Evolutionary conservation across 345 rosid species (phyloP).

Genomic region (Gossypium australe): DNA sequence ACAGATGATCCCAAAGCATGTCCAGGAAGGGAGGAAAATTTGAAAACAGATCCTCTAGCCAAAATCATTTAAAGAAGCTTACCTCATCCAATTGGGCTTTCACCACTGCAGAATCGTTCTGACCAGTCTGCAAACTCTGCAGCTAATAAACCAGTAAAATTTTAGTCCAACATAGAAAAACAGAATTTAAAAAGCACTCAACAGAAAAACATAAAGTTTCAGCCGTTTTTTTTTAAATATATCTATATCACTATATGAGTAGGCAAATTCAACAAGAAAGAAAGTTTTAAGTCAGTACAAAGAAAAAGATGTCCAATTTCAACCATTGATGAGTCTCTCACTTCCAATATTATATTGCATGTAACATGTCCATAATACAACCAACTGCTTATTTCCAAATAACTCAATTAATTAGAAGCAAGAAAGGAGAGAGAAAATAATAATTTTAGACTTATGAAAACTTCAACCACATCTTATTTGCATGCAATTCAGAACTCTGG

Average conservation of each 20-base stretch:
- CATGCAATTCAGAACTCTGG: not conserved
- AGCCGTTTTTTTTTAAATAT: not conserved
- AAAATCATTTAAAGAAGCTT: constrained; percentile 32
- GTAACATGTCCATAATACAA: not conserved
- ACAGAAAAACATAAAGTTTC: not conserved
- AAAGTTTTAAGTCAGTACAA: not conserved
- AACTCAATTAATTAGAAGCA: not conserved
- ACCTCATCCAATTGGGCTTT: constrained; percentile 70
- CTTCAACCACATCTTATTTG: not conserved
- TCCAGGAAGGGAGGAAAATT: constrained; percentile 33
- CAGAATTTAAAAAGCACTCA: not conserved
- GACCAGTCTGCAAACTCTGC: constrained; percentile 40
- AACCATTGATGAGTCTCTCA: not conserved
- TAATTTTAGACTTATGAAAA: not conserved
- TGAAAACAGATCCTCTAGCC: constrained; percentile 31
- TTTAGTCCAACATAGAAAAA: not conserved
- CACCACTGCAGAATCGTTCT: constrained; percentile 31
- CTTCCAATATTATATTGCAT: not conserved
- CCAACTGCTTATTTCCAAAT: not conserved
- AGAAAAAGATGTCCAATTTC: not conserved
- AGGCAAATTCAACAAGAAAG: not conserved
- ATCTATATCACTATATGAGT: not conserved
- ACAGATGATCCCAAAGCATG: constrained; percentile 45
- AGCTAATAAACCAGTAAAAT: constrained; percentile 1
- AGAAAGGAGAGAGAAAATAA: not conserved